Base-by-base conservation (phyloP, 2,329 filamentous ascomycete genomes). In the Chalara sp. region DNA sequence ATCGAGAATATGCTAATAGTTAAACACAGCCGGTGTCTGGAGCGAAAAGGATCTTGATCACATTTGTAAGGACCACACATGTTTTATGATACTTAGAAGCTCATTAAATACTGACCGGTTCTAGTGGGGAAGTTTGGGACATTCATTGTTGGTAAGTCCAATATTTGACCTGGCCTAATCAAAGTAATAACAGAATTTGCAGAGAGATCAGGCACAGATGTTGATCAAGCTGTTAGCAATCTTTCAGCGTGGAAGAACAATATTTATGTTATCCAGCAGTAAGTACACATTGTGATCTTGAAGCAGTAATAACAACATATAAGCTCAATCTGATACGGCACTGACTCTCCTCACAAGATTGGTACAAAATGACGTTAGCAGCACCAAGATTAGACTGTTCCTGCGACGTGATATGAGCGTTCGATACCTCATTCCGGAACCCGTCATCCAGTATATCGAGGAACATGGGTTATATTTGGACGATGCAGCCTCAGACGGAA, bases 351-450 rank as follows among this genome's bases (percentile, higher is more conserved):
- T 21, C 21, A 3, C 21, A 21, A 21, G 21, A 68, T 79, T 95
- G 47, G 91, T 95, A 46, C 83, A 88, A 58, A 92, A 92, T 67
- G 87, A 93, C 60, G 84, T 93, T 53, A 89, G 85, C 62, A 90
- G 85, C 56, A 84, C 81, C 10, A 83, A 95, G 72, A 91, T 96
- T 54, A 81, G 91, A 42, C 73, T 95, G 3, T 88, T 95, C 65
- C 68, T 91, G 33, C 81, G 86, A 63, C 79, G 86, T 62, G 83
- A 89, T 57, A 87, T 93, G 83, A 90, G 85, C 59, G 87, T 95
- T 45, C 81, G 86, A 56, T 92, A 91, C 63, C 61, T 82, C 30
- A 84, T 37, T n/a, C 35, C 35, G 35, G 35, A 8, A n/a, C 35
- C 35, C 8, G 35, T 37, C 35, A 37, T 37, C n/a, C 8, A 37